Evolutionary conservation across 1,139 yeast species (phyloP), one percentile per base, ranked within the genome.

Genomic region (Entelexis paramagnoliae): DNA sequence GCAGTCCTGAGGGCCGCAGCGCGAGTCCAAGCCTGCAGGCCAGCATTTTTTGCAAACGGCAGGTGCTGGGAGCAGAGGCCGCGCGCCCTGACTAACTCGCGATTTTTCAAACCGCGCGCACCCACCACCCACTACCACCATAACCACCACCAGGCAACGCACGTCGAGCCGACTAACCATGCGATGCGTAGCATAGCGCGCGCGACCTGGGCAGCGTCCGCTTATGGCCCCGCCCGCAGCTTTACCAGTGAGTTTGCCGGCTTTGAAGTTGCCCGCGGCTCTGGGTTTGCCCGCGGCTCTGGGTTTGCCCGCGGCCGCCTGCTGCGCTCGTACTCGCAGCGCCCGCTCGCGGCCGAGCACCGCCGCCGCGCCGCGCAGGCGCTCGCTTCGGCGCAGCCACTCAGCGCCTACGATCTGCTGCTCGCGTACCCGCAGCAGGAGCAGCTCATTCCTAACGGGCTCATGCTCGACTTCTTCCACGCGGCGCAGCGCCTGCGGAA

Each of bases 401-500:
- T 51, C 4, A 32, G 41, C 17, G 43, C 51, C n/a, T 30, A 28
- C 32, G 40, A 45, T 14, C 24, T 43, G 24, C 42, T 35, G 39
- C 32, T 16, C n/a, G 50, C 45, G 24, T 42, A 40, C 35, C 38
- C 42, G 13, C 26, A n/a, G 32, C 38, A 32, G 22, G 16, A 33
- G 24, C 8, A 29, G 24, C 34, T 29, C 11, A 43, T 56, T 10
- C 56, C 57, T 1, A 16, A 39, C 11, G 32, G 22, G 22, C 32
- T 39, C 16, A 46, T 55, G 56, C 3, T 29, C n/a, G 39, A 35
- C 36, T 46, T 57, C 32, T 50, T 54, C 43, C 51, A 52, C 3
- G 32, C 29, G 1, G 45, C 49, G 11, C 20, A 26, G 20, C 8
- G 22, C 3, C 7, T 35, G 6, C 26, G 24, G 9, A 50, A 48